Conservation (phyloP, 2,329 filamentous ascomycete species). For the Graphium sp. region DNA sequence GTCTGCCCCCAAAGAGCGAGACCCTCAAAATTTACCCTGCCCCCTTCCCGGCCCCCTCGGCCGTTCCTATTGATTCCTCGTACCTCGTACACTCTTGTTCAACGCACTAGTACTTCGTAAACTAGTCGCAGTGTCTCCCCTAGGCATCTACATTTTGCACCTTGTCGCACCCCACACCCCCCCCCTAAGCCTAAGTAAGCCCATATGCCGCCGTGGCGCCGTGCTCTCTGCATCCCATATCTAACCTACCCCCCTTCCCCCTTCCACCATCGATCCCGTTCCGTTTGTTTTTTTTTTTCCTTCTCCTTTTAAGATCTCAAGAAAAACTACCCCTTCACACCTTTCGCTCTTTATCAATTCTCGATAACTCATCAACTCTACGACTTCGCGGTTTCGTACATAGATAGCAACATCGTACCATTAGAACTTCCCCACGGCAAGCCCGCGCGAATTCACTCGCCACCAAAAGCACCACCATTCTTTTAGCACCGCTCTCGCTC, state of each 20-base stretch:
- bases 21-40: not conserved
- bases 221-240: conserved; percentile 2
- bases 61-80: conserved; percentile 3
- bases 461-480: not conserved
- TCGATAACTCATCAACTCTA: not conserved
- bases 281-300: not conserved
- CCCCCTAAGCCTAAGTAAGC: no score
- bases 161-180: conserved; percentile 1
- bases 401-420: not conserved
- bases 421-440: not conserved
- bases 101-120: no score
- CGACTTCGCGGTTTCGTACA: no score
- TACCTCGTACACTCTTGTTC: no score
- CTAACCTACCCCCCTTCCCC: not conserved
- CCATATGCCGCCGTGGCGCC: no score
- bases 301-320: no score
- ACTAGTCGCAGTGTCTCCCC: no score
- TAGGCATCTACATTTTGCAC: conserved; percentile 3
- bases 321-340: not conserved
- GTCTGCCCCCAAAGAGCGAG: not conserved
- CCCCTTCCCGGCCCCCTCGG: not conserved
- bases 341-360: not conserved
- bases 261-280: not conserved
- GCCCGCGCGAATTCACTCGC: not conserved
- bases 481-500: not conserved